Base-by-base conservation (phyloP, 352 stramenopile genomes). In the Globisporangium spinosum region DNA sequence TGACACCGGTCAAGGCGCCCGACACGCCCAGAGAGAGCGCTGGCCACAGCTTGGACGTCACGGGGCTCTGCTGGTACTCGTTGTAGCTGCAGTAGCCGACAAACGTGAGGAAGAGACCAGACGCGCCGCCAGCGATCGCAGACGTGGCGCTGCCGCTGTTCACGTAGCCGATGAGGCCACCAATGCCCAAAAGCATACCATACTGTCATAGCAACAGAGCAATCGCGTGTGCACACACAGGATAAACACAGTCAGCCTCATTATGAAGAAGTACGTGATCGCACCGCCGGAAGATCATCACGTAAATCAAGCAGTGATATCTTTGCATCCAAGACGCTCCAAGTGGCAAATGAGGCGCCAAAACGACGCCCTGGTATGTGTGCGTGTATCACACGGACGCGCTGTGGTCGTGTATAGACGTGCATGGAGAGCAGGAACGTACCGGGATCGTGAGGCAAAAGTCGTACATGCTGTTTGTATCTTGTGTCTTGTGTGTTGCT, bases 361-460 rank as follows among this genome's bases (percentile, higher is more conserved):
- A 22, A 49, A 49, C 47, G 32, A 32, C 10, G 20, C 32, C n/a
- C 56, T 15, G 10, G n/a, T 32, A 17, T n/a, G 9, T 10, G 3
- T n/a, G 3, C 12, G 29, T 9, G 8, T 7, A n/a, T 49, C 32
- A 5, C 38, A 55, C 20, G 32, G 9, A 69, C 5, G 9, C 0
- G 29, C 17, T n/a, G 20, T 7, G 17, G 0, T 2, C 55, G 7
- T 27, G 9, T 27, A 12, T 32, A 7, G 5, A n/a, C 7, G 13
- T 20, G 22, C 63, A 25, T 13, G 1, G 20, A 22, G 51, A 34
- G 27, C 20, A 22, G 40, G 25, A n/a, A 82, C 83, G 71, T 84
- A 95, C 87, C 56, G 87, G 87, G 67, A 95, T 78, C 66, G 87
- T 95, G 59, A 95, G 77, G 78, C 87, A 95, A 69, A 95, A 95